Evolutionary conservation across 805 yeast genomes (phyloP), one percentile per base, ranked within the genome.

Genomic region (Yarrowia bubula): DNA sequence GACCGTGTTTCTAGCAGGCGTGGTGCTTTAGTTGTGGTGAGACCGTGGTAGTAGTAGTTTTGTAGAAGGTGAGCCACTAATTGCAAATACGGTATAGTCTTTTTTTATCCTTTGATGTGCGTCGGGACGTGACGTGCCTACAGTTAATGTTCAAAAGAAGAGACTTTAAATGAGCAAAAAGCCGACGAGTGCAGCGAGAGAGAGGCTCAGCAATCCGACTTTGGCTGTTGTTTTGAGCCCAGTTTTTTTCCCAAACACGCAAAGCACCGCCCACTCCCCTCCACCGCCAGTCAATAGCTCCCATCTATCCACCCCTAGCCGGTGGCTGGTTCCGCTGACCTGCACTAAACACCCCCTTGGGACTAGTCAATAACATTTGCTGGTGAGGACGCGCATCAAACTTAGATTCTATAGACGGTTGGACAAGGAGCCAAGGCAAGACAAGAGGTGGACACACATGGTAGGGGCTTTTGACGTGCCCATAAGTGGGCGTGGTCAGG

Each of bases 101-200:
- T 48, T 48, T 46, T 48, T 48, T 35, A 35, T 17, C 55, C 41
- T 48, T 48, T 48, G 55, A 48, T 48, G 55, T 48, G 55, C 55
- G 41, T 33, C 55, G 41, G 55, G 55, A 48, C 55, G 55, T 48
- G 55, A 48, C 55, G 55, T 48, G 55, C 55, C 55, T 48, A 47
- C 51, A 10, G 39, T 48, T 48, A 17, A 35, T 17, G 41, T 48
- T 48, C 13, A 31, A 33, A 5, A n/a, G 28, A 33, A 48, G 41
- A 17, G 55, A 48, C 55, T 48, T 48, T 35, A 48, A 48, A 48
- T 17, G 55, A 46, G 38, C 51, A 14, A 35, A 35, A 35, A 35
- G 38, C 38, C 38, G 38, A 35, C 13, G 38, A 35, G 8, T 22
- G 28, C 28, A 22, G 28, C 3, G 28, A 22, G 28, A 22, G 28